Evolutionary conservation across 2,329 filamentous ascomycete species (phyloP), one percentile per base, ranked within the genome.

Genomic region (Leptographium lundbergii): DNA sequence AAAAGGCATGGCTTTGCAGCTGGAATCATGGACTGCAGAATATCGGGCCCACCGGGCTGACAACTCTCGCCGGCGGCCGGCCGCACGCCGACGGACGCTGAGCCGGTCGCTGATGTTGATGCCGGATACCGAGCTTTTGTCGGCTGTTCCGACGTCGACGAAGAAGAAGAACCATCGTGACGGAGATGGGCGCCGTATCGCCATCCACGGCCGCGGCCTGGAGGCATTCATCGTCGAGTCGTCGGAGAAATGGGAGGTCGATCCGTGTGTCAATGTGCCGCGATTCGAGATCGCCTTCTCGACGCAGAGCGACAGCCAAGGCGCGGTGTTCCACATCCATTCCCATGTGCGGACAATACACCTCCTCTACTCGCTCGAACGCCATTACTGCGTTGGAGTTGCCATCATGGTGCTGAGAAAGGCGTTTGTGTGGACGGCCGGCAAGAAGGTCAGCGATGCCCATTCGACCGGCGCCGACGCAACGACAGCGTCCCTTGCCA

Each of bases 161-260:
- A 80, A 73, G 62, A 81, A 80, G 68, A 84, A 81, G 63, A 76
- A 79, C 57, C 77, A 80, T 58, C 73, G 74, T n/a, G 69, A 73
- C 1, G 81, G 81, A 14, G 92, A 99, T 72, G 91, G 91, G 1
- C 82, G 94, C 61, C 85, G 89, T 36, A 74, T 99, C 32, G 85
- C 88, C 4, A 72, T 97, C 29, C 88, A 95, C 68, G 81, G 88
- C 45, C 84, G 88, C 61, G 90, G 90, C 0, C 77, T 99, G 4
- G 94, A 97, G 70, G 90, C 87, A 0, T 92, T 94, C 66, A 88
- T 97, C 55, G 86, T 97, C 54, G 94, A 99, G 69, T 88, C 87
- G 0, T 81, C 87, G 3, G 89, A 96, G 62, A 87, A 84, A 62
- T 87, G 91, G 71, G 91, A 96, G 69, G 76, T 84, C 3, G 90